Conservation (phyloP, 169 alveolate species). For the Plasmodium knowlesi region DNA sequence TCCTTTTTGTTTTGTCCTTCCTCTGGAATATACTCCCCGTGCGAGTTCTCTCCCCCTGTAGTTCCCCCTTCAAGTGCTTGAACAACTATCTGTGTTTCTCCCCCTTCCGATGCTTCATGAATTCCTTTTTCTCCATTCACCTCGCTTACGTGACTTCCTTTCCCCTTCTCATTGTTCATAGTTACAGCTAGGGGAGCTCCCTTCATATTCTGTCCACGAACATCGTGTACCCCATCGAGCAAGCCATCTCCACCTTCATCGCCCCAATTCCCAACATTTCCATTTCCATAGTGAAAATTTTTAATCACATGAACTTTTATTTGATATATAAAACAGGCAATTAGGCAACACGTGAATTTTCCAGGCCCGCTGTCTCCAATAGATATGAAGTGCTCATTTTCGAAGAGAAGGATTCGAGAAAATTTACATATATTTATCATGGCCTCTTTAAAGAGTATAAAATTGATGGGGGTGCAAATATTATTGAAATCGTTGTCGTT, state of each 20-base stretch:
- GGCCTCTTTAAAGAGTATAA: constrained; percentile 71
- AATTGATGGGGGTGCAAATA: constrained; percentile 50
- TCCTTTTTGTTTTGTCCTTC: not conserved
- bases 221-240: not conserved
- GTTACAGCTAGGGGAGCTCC: not conserved
- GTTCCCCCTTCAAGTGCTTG: not conserved
- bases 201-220: not conserved
- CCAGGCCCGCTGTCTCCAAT: constrained; percentile 70
- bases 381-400: constrained; percentile 76
- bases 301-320: constrained; percentile 70
- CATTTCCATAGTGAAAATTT: constrained; percentile 39
- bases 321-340: constrained; percentile 75
- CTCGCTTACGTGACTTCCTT: not conserved
- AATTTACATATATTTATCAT: constrained; percentile 72
- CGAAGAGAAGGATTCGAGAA: constrained; percentile 72
- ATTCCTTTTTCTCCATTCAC: not conserved
- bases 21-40: not conserved
- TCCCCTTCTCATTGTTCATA: not conserved
- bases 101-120: not conserved
- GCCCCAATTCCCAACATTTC: not conserved
- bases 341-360: constrained; percentile 61
- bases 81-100: too few relatives aligned
- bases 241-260: not conserved
- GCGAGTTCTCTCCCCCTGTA: not conserved
- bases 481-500: constrained; percentile 67